phyloP scores from a whole-genome alignment of 345 rosid species.

The Gossypium turneri region DNA sequence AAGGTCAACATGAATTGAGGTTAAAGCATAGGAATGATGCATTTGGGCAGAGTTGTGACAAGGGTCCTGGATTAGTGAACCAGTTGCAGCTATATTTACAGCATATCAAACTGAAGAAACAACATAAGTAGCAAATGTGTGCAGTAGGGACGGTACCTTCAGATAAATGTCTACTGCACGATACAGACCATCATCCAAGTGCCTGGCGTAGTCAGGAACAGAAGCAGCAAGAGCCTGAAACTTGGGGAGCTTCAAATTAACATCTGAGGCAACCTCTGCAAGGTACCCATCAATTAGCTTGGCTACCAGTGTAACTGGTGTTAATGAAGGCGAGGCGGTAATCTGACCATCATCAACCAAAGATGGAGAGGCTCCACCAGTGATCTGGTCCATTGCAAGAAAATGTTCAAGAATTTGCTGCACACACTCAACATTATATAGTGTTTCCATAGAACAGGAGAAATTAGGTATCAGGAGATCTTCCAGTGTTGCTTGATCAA shows the following conservation, averaged over 20 bases:
- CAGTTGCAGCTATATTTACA: background rate
- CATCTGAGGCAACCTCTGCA: conserved; percentile 96
- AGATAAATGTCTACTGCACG: conserved; percentile 92
- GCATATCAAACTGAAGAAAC: conserved; percentile 12
- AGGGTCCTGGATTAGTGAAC: background rate
- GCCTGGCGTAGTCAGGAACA: conserved; percentile 87
- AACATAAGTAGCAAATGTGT: background rate
- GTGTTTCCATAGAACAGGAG: conserved; percentile 82
- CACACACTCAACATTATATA: conserved; percentile 87
- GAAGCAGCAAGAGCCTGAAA: conserved; percentile 90
- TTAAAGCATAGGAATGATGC: background rate
- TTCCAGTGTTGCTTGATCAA: conserved; percentile 87
- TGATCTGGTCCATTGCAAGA: conserved; percentile 73
- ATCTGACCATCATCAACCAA: conserved; percentile 75
- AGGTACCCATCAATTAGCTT: conserved; percentile 97
- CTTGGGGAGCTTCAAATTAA: conserved; percentile 85
- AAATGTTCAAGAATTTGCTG: conserved; percentile 81
- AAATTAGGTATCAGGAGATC: conserved; percentile 95
- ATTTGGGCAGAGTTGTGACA: background rate
- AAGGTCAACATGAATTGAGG: background rate
- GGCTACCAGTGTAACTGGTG: conserved; percentile 81
- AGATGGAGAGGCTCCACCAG: conserved; percentile 81
- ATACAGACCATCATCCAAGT: conserved; percentile 88
- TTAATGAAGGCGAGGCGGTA: conserved; percentile 73
- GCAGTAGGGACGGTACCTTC: conserved; percentile 50